These are phyloP conservation scores for Fomitopsis serialis DNA, from an alignment of 768 basidiomycete genomes.

Conservation along the genomic window DNA sequence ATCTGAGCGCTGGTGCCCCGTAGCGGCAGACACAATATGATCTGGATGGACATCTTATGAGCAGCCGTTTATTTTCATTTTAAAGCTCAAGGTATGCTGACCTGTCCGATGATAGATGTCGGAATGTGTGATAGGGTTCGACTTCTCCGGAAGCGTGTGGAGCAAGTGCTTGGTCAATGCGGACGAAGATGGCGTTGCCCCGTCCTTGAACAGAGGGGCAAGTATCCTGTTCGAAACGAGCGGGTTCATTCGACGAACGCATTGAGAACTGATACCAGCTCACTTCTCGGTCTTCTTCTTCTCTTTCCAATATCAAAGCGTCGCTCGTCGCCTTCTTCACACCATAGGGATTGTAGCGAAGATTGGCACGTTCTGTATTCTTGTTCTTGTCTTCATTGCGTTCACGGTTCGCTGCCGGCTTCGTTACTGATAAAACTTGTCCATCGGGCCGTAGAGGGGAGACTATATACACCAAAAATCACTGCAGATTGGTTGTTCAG, in stretches of 20 bases:
- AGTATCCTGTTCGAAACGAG: slow-evolving; percentile 19
- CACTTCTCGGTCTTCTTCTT: slow-evolving; percentile 20
- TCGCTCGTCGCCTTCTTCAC: slow-evolving; percentile 17
- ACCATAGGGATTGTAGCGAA: slow-evolving; percentile 26
- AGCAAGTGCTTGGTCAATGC: slow-evolving; percentile 57
- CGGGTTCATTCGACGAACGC: background rate
- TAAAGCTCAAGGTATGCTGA: slow-evolving; percentile 20
- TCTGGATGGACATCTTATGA: slow-evolving; percentile 32
- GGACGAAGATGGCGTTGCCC: slow-evolving; percentile 31
- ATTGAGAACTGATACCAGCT: background rate
- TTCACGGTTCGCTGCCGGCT: slow-evolving; percentile 13
- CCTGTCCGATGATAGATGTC: slow-evolving; percentile 59
- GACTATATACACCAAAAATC: slow-evolving; percentile 1
- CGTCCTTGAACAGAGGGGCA: slow-evolving; percentile 25
- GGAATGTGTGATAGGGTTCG: slow-evolving; percentile 78
- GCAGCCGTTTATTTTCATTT: background rate
- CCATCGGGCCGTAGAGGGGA: slow-evolving; percentile 19
- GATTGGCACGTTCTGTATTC: slow-evolving; percentile 15
- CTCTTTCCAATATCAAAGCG: slow-evolving; percentile 22
- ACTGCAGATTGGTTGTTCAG: slow-evolving; percentile 2
- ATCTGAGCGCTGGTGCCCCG: slow-evolving; percentile 31
- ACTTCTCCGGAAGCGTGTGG: slow-evolving; percentile 51
- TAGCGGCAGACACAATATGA: slow-evolving; percentile 53
- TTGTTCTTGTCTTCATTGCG: slow-evolving; percentile 10
- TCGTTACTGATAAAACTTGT: slow-evolving; percentile 27